Evolutionary conservation across 352 stramenopile genomes (phyloP).

Genomic region (Pythium phragmitis): DNA sequence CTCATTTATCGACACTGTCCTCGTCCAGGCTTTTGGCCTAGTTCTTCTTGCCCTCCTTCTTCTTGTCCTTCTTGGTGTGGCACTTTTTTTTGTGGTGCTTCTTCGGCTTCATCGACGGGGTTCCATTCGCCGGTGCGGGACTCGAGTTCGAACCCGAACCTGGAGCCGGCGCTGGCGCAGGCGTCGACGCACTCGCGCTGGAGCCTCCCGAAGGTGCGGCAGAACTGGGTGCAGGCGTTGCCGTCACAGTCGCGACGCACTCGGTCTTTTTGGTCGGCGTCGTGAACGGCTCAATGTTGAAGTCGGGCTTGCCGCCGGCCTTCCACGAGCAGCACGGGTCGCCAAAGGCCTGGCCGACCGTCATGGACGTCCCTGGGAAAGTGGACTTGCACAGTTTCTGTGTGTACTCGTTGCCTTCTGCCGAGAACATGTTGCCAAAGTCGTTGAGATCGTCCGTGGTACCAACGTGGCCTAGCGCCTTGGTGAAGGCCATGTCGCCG

Average conservation of each 20-base stretch:
- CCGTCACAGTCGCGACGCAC: constrained; percentile 1
- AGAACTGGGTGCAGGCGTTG: background rate
- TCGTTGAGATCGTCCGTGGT: constrained; percentile 30
- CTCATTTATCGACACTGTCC: no score
- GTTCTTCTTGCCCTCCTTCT: no score
- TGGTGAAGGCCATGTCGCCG: constrained; percentile 11
- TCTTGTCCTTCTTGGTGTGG: no score
- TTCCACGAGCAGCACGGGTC: constrained; percentile 54
- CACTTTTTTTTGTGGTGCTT: no score
- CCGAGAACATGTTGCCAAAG: constrained; percentile 37
- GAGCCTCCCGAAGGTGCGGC: background rate
- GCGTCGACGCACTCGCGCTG: background rate
- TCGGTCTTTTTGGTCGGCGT: background rate
- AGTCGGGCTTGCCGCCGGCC: constrained; percentile 15
- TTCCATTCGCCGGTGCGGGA: no score
- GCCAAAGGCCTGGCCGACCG: constrained; percentile 53
- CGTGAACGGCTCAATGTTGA: constrained; percentile 13
- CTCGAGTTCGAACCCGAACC: background rate
- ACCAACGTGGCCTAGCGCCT: constrained; percentile 8
- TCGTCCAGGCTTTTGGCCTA: no score
- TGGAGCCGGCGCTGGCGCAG: background rate
- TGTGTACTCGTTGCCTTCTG: constrained; percentile 30
- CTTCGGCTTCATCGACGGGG: no score
- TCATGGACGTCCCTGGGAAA: constrained; percentile 36
- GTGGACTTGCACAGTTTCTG: constrained; percentile 32